Base-by-base conservation (phyloP, 2,329 filamentous ascomycete species). In the Alternaria brassicae region DNA sequence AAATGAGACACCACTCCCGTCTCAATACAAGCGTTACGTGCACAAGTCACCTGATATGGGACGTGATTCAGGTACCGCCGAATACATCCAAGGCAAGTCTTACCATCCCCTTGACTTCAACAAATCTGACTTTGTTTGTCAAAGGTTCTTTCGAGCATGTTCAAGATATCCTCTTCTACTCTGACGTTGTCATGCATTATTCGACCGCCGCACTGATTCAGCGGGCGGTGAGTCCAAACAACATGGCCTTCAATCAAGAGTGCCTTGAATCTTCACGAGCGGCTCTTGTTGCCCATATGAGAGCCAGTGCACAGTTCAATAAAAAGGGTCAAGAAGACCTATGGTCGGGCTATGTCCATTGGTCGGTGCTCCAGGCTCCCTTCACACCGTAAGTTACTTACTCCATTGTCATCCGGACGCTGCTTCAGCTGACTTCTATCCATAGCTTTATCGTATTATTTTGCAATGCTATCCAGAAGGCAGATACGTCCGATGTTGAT, bases 381-480 rank as follows among this genome's bases (percentile, higher is more conserved):
- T 83, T 84, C 63, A 81, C 81, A 36, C 82, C 81, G 69, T 69
- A 69, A 19, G 62, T n/a, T 17, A 15, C 10, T 10, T 2, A 15
- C 10, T 10, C 3, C 17, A 15, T 30, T 8, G 9, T 6, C 34
- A 8, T 2, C 21, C 8, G 2, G 13, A 4, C 4, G 17, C 19
- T 12, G 27, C 37, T 48, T 32, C 12, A 19, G 32, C 39, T 34
- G 28, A 53, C 53, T 53, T 3, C 50, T 13, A 17, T 4, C 4
- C 23, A 10, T 23, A 72, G 69, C 0, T 83, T 83, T 57, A 81
- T 83, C 9, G 80, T 83, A 1, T 71, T 82, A 9, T 83, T 83
- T 66, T 82, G 81, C 66, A 78, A 83, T 54, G 74, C 77, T 2
- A 80, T 83, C 36, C 85, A 88, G 67, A 84, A 84, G 0, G 82